Evolutionary conservation across 192 early-diverging fungal species (phyloP).

Genomic region (Thamnidium elegans): DNA sequence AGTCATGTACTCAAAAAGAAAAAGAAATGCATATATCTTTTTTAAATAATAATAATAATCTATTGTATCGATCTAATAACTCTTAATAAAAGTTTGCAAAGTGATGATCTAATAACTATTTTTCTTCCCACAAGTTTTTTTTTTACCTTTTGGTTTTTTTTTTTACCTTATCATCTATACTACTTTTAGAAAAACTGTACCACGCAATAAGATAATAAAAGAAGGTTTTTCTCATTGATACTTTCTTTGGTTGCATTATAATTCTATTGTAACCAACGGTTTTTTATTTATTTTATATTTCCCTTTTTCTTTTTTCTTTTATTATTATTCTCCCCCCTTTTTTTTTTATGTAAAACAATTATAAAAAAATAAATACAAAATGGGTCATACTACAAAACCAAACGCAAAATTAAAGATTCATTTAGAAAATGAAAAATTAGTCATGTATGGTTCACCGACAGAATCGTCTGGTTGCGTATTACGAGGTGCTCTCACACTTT

Average conservation of each 20-base stretch:
- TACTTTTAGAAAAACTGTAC: constrained; percentile 4
- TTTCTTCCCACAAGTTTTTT: too few relatives aligned
- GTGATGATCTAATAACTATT: too few relatives aligned
- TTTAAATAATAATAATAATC: too few relatives aligned
- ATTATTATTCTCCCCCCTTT: background rate
- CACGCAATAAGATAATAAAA: constrained; percentile 4
- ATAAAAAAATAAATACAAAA: background rate
- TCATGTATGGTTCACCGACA: constrained; percentile 35
- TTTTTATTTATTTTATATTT: constrained; percentile 8
- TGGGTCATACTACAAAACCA: constrained; percentile 5
- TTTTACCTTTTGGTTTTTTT: too few relatives aligned
- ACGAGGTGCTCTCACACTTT: constrained; percentile 48
- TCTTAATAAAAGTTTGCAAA: too few relatives aligned
- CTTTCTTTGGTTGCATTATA: too few relatives aligned
- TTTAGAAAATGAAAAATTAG: constrained; percentile 35
- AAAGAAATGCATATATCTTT: too few relatives aligned
- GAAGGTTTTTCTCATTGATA: constrained; percentile 2
- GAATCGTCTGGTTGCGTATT: constrained; percentile 48
- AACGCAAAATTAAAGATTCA: constrained; percentile 31
- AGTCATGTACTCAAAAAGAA: too few relatives aligned
- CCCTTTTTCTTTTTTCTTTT: constrained; percentile 5
- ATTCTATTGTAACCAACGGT: background rate
- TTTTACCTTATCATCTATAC: constrained; percentile 9
- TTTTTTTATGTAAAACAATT: background rate
- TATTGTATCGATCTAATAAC: too few relatives aligned